phyloP scores from a whole-genome alignment of 441 rosid species.

The Corymbia citriodora region DNA sequence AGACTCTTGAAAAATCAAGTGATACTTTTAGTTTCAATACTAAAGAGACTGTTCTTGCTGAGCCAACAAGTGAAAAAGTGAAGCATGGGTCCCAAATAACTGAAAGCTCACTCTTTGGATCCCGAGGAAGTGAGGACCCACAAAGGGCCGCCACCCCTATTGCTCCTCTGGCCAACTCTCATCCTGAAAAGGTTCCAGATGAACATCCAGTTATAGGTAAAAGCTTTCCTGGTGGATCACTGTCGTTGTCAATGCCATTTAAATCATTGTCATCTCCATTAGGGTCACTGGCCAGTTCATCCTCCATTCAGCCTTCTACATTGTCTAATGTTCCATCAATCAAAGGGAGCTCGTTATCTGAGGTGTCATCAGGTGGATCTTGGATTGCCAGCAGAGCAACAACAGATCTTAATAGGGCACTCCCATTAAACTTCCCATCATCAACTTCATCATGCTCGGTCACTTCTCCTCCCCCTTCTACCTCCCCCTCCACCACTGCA shows the following conservation, averaged over 20 bases:
- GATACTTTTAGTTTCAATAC: conserved; percentile 25
- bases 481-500: conserved; percentile 21
- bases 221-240: conserved; percentile 36
- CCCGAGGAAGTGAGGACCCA: conserved; percentile 22
- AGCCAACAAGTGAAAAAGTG: conserved; percentile 19
- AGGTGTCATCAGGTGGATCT: conserved; percentile 25
- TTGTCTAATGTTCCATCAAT: neutral
- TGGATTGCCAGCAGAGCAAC: conserved; percentile 19
- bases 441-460: conserved; percentile 5
- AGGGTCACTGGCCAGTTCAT: conserved; percentile 24
- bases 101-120: conserved; percentile 19
- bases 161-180: conserved; percentile 17
- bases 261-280: conserved; percentile 37
- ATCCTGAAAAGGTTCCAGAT: conserved; percentile 22
- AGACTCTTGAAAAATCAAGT: conserved; percentile 27
- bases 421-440: conserved; percentile 11
- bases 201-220: conserved; percentile 24
- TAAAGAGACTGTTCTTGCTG: conserved; percentile 22
- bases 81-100: conserved; percentile 21
- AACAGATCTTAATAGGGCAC: conserved; percentile 19
- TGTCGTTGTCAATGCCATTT: conserved; percentile 25
- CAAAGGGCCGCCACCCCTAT: conserved; percentile 21
- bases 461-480: conserved; percentile 10
- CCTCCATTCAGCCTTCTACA: conserved; percentile 20
- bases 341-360: conserved; percentile 20